These are phyloP conservation scores for Termitomyces sp. DNA, from an alignment of 768 basidiomycete species.

Conservation along the genomic window DNA sequence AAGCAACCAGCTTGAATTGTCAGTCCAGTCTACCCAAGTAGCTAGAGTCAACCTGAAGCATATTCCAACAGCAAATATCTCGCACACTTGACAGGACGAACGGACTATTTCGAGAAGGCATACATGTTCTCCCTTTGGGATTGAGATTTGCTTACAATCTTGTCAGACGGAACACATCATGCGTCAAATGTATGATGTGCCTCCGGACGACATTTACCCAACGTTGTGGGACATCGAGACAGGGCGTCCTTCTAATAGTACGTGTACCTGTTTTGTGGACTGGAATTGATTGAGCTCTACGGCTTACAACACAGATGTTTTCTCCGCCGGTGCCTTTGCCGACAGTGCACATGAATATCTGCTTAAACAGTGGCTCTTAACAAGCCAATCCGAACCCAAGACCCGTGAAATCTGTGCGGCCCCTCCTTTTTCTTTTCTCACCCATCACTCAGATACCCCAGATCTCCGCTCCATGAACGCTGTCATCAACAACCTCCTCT, in stretches of 20 bases:
- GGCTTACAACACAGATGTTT: constrained; percentile 24
- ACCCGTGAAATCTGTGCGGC: constrained; percentile 52
- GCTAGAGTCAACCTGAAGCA: neutral
- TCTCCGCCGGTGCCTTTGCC: constrained; percentile 51
- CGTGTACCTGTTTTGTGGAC: constrained; percentile 11
- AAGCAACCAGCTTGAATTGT: constrained; percentile 66
- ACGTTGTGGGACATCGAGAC: constrained; percentile 41
- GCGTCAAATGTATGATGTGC: constrained; percentile 46
- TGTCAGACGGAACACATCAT: constrained; percentile 39
- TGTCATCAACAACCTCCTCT: constrained; percentile 49
- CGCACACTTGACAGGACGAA: constrained; percentile 67
- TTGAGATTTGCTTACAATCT: constrained; percentile 12
- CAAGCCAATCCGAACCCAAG: constrained; percentile 44
- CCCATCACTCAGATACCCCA: constrained; percentile 19
- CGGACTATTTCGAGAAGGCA: constrained; percentile 50
- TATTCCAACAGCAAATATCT: constrained; percentile 59
- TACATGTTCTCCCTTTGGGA: neutral
- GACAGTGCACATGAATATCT: constrained; percentile 71
- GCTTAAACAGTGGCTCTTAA: constrained; percentile 63
- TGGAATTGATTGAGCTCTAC: neutral
- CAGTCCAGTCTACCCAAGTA: constrained; percentile 7
- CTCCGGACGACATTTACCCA: constrained; percentile 47
- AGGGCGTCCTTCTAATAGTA: constrained; percentile 43
- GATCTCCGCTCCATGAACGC: constrained; percentile 45
- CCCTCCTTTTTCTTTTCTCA: constrained; percentile 26